Conservation (phyloP, 257 asterid genomes). For the Ophiorrhiza pumila region DNA sequence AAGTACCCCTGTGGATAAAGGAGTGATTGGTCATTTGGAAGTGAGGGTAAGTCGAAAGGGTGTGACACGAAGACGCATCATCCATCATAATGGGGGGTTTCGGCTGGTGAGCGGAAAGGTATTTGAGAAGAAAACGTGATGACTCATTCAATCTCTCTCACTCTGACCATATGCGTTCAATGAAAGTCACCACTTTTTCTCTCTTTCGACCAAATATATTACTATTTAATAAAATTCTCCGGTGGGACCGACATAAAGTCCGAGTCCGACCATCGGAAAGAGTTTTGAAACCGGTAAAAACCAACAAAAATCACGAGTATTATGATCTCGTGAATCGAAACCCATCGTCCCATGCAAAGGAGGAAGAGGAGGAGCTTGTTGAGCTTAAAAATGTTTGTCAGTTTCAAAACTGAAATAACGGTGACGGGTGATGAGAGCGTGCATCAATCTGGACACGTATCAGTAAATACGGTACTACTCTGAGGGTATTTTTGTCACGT, state of each 20-base stretch:
- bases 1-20: constrained; percentile 27
- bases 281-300: constrained; percentile 19
- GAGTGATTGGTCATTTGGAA: constrained; percentile 21
- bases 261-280: constrained; percentile 21
- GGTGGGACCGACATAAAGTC: not conserved
- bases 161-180: constrained; percentile 49
- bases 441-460: constrained; percentile 41
- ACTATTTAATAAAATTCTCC: not conserved
- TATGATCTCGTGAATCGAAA: no score
- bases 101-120: constrained; percentile 33
- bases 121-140: constrained; percentile 35
- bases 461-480: constrained; percentile 36
- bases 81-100: constrained; percentile 27
- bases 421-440: constrained; percentile 38
- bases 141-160: constrained; percentile 29
- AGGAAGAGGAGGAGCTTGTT: not conserved
- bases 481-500: constrained; percentile 50
- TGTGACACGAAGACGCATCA: constrained; percentile 25
- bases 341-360: constrained; percentile 9
- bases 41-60: constrained; percentile 4
- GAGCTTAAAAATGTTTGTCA: constrained; percentile 22
- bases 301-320: constrained; percentile 3
- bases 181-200: constrained; percentile 26
- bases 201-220: not conserved
- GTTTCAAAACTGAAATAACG: constrained; percentile 50